Percentiles rank a stretch among this genome's conserved stretches.
Evolutionary conservation across 2,329 filamentous ascomycete species (phyloP).

Genomic region (Lachnellula subtilissima): DNA sequence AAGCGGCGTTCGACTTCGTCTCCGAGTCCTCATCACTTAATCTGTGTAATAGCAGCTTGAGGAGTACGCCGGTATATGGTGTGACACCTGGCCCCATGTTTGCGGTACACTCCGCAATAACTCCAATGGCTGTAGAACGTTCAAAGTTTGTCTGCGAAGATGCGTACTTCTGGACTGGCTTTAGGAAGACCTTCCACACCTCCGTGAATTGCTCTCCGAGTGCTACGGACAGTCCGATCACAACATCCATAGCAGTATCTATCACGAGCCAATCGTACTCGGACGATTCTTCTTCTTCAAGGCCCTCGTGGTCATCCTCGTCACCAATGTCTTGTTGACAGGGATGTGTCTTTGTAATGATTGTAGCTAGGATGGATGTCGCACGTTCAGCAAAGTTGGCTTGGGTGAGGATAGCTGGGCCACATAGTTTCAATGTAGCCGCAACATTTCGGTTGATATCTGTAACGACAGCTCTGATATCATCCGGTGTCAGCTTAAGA

Average conservation of each 20-base stretch:
- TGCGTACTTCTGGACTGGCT: conserved; percentile 82
- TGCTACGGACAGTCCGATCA: conserved; percentile 77
- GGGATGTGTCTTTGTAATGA: conserved; percentile 85
- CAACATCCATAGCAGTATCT: conserved; percentile 87
- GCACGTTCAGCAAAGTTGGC: conserved; percentile 70
- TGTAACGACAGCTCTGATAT: conserved; percentile 72
- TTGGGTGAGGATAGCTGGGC: conserved; percentile 75
- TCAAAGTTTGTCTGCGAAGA: conserved; percentile 82
- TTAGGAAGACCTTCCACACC: conserved; percentile 94
- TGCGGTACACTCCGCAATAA: conserved; percentile 84
- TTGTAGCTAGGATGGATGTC: conserved; percentile 67
- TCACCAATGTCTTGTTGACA: conserved; percentile 88
- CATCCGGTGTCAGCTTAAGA: conserved; percentile 38
- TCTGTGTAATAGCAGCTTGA: conserved; percentile 79
- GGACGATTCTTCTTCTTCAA: conserved; percentile 66
- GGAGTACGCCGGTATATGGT: conserved; percentile 69
- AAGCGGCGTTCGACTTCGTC: conserved; percentile 92
- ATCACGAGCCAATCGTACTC: conserved; percentile 98
- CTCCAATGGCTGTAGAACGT: conserved; percentile 83
- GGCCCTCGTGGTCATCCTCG: conserved; percentile 70
- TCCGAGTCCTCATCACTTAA: conserved; percentile 85
- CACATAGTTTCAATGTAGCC: conserved; percentile 84
- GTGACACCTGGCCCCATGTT: conserved; percentile 80
- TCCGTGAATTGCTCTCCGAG: conserved; percentile 77
- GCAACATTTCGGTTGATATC: conserved; percentile 94